Evolutionary conservation across 495 filamentous ascomycete species (phyloP).

Genomic region (Neurospora sp.): DNA sequence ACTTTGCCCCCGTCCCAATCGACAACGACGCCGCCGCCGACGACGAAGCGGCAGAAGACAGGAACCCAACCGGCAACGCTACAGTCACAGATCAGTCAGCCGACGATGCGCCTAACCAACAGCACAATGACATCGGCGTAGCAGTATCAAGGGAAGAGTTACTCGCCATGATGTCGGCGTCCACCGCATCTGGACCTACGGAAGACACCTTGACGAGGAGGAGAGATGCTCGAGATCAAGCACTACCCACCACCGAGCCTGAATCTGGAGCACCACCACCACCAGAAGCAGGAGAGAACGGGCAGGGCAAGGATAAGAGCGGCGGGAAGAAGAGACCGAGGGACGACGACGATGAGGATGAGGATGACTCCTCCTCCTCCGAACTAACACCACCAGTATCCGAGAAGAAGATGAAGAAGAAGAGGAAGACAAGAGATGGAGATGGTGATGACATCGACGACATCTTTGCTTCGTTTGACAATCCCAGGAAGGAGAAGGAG

Average conservation of each 20-base stretch:
- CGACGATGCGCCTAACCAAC: neutral
- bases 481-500: constrained; percentile 12
- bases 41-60: constrained; percentile 8
- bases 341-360: neutral
- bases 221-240: neutral
- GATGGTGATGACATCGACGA: constrained; percentile 19
- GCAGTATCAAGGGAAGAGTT: constrained; percentile 10
- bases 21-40: neutral
- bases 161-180: neutral
- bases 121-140: constrained; percentile 10
- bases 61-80: neutral
- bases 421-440: constrained; percentile 14
- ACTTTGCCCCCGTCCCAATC: constrained; percentile 12
- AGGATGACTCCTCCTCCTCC: neutral
- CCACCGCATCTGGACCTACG: neutral
- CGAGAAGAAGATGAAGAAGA: constrained; percentile 17
- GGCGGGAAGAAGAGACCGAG: neutral
- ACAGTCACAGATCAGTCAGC: neutral
- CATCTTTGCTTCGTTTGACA: constrained; percentile 11
- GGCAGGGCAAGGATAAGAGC: neutral
- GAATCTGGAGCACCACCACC: constrained; percentile 4
- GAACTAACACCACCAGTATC: neutral
- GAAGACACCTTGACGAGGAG: neutral
- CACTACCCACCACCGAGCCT: neutral
- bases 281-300: neutral